A percentile compares a stretch with the other conserved stretches of the same genome.
phyloP scores from a whole-genome alignment of 495 filamentous ascomycete genomes.

The Aspergillus bridgeri region DNA sequence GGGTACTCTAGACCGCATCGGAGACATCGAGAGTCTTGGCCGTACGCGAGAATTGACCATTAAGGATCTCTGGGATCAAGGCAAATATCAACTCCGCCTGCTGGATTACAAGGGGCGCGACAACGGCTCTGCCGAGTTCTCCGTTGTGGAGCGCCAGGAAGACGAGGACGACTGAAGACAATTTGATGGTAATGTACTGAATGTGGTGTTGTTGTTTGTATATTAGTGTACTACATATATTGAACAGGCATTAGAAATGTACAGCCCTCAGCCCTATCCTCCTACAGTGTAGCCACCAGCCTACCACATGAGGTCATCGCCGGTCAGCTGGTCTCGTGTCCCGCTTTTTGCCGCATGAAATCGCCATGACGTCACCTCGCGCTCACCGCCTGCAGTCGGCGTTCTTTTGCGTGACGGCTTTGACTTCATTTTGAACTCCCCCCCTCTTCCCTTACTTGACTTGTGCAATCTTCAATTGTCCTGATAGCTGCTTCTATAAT shows the following conservation, averaged over 20 bases:
- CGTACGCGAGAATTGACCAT: slow-evolving; percentile 88
- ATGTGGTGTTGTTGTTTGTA: background rate
- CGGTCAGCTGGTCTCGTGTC: background rate
- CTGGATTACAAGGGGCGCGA: slow-evolving; percentile 50
- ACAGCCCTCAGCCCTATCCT: too few species aligned
- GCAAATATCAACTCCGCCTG: slow-evolving; percentile 70
- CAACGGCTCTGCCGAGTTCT: slow-evolving; percentile 42
- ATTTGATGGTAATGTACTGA: background rate
- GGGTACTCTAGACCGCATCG: slow-evolving; percentile 77
- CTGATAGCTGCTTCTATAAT: background rate
- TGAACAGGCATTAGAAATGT: background rate
- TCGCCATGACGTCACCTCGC: background rate
- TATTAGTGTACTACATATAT: background rate
- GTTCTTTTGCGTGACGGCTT: slow-evolving; percentile 1
- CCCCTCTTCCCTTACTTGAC: background rate
- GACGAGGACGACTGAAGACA: slow-evolving; percentile 16
- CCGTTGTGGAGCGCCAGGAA: slow-evolving; percentile 33
- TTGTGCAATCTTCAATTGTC: slow-evolving; percentile 1
- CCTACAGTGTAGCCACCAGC: too few species aligned
- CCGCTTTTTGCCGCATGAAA: background rate
- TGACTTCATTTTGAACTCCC: background rate
- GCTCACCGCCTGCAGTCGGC: background rate
- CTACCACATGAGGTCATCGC: background rate
- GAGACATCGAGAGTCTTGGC: slow-evolving; percentile 87
- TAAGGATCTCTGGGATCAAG: slow-evolving; percentile 74